Evolutionary conservation across 495 filamentous ascomycete species (phyloP).

Genomic region (Xylona heveae): DNA sequence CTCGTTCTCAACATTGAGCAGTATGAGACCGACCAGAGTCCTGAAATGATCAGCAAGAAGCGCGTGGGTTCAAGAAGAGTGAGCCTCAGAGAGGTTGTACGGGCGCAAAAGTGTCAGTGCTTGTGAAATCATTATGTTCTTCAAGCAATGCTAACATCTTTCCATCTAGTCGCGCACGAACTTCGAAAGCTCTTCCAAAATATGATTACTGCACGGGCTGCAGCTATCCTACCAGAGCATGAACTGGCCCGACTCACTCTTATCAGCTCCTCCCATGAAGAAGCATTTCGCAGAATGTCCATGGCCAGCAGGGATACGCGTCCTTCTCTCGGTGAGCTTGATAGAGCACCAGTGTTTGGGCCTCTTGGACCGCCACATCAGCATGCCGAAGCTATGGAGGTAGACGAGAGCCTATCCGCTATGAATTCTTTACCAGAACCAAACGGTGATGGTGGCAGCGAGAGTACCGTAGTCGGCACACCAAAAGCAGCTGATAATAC

Average conservation of each 20-base stretch:
- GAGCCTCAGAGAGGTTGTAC: constrained; percentile 35
- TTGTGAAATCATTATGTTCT: constrained; percentile 5
- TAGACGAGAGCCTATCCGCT: constrained; percentile 9
- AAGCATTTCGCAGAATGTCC: constrained; percentile 31
- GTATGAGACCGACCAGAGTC: constrained; percentile 39
- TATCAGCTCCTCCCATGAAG: constrained; percentile 36
- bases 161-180: constrained; percentile 39
- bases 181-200: constrained; percentile 49
- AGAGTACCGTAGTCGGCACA: no score
- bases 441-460: no score
- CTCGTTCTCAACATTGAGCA: constrained; percentile 55
- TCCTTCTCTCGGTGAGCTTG: constrained; percentile 26
- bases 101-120: constrained; percentile 48
- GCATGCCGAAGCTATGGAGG: constrained; percentile 9
- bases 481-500: constrained; percentile 9
- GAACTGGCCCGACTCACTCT: constrained; percentile 71
- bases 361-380: constrained; percentile 26
- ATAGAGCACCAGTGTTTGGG: constrained; percentile 28
- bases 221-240: constrained; percentile 41
- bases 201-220: constrained; percentile 35
- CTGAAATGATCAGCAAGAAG: constrained; percentile 34
- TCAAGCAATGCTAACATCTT: constrained; percentile 1
- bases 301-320: constrained; percentile 20
- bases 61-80: constrained; percentile 43
- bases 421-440: no score